phyloP scores from a whole-genome alignment of 805 yeast species.

The Jamesozyma gamospora region DNA sequence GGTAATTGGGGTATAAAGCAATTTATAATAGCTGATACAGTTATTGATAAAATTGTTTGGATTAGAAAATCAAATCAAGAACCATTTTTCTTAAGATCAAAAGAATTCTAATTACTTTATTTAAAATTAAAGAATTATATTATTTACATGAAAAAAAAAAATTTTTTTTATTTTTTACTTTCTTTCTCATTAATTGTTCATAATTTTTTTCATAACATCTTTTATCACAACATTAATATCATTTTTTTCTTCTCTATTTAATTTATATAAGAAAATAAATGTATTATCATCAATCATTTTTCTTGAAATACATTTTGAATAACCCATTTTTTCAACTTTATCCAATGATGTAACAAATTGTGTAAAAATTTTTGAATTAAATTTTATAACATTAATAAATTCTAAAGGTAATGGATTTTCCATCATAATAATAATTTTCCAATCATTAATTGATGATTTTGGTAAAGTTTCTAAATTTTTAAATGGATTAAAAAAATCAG shows the following conservation, averaged over 20 bases:
- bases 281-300: slow-evolving; percentile 17
- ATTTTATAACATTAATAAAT: slow-evolving; percentile 9
- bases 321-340: slow-evolving; percentile 7
- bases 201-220: not conserved
- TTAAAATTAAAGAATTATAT: not conserved
- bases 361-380: slow-evolving; percentile 10
- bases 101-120: not conserved
- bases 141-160: not conserved
- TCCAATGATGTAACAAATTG: slow-evolving; percentile 14
- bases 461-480: slow-evolving; percentile 5
- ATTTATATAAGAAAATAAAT: slow-evolving; percentile 14
- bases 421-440: slow-evolving; percentile 14
- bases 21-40: slow-evolving; percentile 38
- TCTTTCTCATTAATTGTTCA: not conserved
- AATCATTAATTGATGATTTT: slow-evolving; percentile 6
- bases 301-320: slow-evolving; percentile 13
- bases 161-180: not conserved
- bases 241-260: slow-evolving; percentile 2
- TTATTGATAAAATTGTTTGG: slow-evolving; percentile 45
- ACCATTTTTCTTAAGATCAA: slow-evolving; percentile 26
- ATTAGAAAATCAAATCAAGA: slow-evolving; percentile 30
- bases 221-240: not conserved
- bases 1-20: slow-evolving; percentile 37
- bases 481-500: slow-evolving; percentile 6
- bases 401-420: slow-evolving; percentile 8